Evolutionary conservation across 192 early-diverging fungal species (phyloP).

Genomic region (Podila epigama): DNA sequence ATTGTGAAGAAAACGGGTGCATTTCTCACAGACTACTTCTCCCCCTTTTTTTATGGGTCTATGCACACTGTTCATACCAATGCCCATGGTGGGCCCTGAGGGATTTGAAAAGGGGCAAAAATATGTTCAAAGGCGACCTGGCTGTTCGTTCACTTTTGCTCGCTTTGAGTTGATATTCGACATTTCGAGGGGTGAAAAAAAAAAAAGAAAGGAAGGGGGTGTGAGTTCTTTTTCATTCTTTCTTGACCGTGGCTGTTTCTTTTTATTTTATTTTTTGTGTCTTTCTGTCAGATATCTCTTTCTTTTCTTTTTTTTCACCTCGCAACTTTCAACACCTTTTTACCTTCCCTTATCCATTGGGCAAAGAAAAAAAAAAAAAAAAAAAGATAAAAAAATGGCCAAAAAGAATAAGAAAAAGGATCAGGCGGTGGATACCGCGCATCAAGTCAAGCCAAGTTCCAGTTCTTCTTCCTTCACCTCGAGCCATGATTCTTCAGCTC

Average conservation of each 20-base stretch:
- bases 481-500: neutral
- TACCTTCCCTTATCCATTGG: neutral
- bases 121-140: neutral
- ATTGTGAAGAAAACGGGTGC: no score
- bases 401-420: neutral
- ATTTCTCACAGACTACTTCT: no score
- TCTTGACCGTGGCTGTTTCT: no score
- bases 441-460: no score
- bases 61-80: no score
- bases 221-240: neutral
- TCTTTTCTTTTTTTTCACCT: neutral
- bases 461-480: neutral
- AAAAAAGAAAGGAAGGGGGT: neutral
- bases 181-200: neutral
- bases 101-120: neutral
- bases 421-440: neutral
- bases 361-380: neutral
- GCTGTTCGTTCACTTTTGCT: neutral
- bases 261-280: no score
- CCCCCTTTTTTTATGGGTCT: no score
- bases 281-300: no score
- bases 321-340: neutral
- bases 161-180: conserved; percentile 1
- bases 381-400: neutral
- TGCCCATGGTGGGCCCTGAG: no score